Conservation (phyloP, 2,329 filamentous ascomycete species). For the Fusarium udum region DNA sequence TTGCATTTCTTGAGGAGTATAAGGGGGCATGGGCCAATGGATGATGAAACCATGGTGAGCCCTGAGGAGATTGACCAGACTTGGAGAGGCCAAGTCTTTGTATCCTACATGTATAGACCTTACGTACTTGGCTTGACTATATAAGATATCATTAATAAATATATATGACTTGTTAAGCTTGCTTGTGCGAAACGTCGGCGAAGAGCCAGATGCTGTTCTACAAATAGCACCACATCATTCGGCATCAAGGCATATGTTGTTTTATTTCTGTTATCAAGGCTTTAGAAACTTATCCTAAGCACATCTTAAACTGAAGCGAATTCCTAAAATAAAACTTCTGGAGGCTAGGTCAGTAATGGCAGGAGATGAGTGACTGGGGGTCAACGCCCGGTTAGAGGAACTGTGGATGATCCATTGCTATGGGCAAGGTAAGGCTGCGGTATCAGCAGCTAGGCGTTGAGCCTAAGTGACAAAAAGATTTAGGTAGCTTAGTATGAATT, state of each 20-base stretch:
- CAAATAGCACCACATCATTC: not conserved
- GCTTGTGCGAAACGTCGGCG: not conserved
- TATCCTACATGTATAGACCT: not conserved
- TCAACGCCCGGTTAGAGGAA: not conserved
- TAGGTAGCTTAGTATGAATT: too few species aligned
- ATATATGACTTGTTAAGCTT: not conserved
- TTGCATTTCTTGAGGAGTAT: not conserved
- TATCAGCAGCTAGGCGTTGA: too few species aligned
- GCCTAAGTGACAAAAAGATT: too few species aligned
- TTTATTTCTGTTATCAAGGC: not conserved
- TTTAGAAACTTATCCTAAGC: not conserved
- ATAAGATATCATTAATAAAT: not conserved
- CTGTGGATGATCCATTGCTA: not conserved
- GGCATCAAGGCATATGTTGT: not conserved
- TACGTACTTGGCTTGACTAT: not conserved
- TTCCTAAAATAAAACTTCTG: not conserved
- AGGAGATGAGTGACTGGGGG: not conserved
- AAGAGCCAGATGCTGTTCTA: not conserved
- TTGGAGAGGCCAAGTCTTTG: not conserved
- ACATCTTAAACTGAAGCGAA: not conserved
- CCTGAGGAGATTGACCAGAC: not conserved
- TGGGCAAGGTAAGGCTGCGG: not conserved
- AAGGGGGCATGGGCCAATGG: not conserved
- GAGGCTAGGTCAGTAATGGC: not conserved
- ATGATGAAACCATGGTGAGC: not conserved